Conservation (phyloP, 768 basidiomycete genomes). For the Gyrodon lividus region DNA sequence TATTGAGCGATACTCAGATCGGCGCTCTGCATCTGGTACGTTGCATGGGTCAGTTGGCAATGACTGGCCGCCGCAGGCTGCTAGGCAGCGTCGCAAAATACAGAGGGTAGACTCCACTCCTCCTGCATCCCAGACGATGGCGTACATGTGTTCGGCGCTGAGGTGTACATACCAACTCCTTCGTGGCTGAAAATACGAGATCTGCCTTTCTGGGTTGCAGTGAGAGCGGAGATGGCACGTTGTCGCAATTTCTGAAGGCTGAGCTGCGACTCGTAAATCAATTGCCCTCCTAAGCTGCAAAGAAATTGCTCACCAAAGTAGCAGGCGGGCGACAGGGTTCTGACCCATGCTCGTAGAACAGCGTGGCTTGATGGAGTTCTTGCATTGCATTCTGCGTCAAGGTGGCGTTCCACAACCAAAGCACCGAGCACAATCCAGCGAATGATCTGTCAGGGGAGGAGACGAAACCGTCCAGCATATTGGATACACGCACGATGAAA, state of each 20-base stretch:
- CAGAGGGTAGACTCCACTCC: neutral
- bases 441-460: neutral
- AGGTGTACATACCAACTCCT: slow-evolving; percentile 27
- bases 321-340: slow-evolving; percentile 35
- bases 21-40: neutral
- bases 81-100: slow-evolving; percentile 1
- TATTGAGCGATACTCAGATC: no score
- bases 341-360: slow-evolving; percentile 45
- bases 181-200: slow-evolving; percentile 23
- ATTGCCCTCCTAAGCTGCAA: neutral
- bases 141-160: neutral
- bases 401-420: no score
- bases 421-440: slow-evolving; percentile 45
- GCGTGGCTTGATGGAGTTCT: no score
- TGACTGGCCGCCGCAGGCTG: neutral
- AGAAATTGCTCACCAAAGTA: slow-evolving; percentile 32
- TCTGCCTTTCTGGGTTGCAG: slow-evolving; percentile 17
- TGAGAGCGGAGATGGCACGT: slow-evolving; percentile 36
- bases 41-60: neutral
- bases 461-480: neutral
- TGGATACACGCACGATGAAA: slow-evolving; percentile 47
- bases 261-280: slow-evolving; percentile 23
- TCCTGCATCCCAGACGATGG: neutral
- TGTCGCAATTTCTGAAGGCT: slow-evolving; percentile 38
- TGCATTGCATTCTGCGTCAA: no score